Percentiles rank a stretch among this genome's conserved stretches.
Conservation (phyloP, 2,329 filamentous ascomycete genomes). For the Monosporascus sp. region DNA sequence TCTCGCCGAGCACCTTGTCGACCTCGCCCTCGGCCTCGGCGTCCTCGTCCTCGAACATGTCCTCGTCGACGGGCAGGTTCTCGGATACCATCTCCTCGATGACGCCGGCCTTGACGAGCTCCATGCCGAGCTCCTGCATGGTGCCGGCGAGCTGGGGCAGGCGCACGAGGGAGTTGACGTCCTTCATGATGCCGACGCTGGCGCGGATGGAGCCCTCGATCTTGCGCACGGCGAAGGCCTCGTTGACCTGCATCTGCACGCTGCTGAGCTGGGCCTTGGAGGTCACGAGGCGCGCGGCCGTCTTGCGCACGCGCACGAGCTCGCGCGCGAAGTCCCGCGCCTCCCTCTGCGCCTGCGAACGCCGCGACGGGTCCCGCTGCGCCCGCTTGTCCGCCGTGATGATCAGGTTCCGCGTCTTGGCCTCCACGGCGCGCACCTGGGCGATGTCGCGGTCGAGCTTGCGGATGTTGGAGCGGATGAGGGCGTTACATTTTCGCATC, state of each 20-base stretch:
- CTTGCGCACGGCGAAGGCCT: conserved; percentile 91
- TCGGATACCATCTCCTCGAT: conserved; percentile 98
- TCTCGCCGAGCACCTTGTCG: conserved; percentile 86
- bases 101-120: conserved; percentile 90
- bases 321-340: conserved; percentile 85
- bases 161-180: conserved; percentile 80
- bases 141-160: conserved; percentile 83
- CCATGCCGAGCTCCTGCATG: conserved; percentile 80
- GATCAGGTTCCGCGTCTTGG: conserved; percentile 81
- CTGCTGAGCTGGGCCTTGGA: conserved; percentile 87
- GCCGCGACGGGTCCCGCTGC: conserved; percentile 71
- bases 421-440: conserved; percentile 70
- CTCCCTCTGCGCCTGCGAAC: conserved; percentile 73
- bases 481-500: conserved; percentile 91
- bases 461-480: conserved; percentile 85
- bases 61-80: conserved; percentile 67
- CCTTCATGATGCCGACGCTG: conserved; percentile 91
- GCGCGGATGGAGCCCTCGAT: conserved; percentile 88
- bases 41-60: conserved; percentile 67
- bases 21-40: conserved; percentile 75
- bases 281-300: conserved; percentile 68
- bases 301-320: conserved; percentile 75
- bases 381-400: conserved; percentile 75
- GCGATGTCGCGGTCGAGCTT: conserved; percentile 91
- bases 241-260: conserved; percentile 96